Conservation (phyloP, 768 basidiomycete species). For the Pleurotus platypus region DNA sequence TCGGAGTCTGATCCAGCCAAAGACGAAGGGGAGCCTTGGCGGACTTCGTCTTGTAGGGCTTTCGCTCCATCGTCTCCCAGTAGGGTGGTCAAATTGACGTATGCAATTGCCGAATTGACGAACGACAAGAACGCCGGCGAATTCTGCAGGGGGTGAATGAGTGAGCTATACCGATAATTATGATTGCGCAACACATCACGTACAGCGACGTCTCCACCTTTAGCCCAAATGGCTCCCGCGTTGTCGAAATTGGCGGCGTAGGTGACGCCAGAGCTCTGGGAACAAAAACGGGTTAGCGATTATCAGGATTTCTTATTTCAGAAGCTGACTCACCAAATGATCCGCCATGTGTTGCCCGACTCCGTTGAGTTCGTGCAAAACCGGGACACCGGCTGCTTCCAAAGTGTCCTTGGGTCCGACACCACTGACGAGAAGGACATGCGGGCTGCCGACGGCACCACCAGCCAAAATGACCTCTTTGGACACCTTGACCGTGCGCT, state of each 20-base stretch:
- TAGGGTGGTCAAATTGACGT: constrained; percentile 41
- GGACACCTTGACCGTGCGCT: constrained; percentile 46
- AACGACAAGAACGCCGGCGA: constrained; percentile 34
- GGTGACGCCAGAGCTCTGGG: constrained; percentile 7
- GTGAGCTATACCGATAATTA: neutral
- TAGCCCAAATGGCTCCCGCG: neutral
- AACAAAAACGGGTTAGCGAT: neutral
- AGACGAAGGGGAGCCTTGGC: constrained; percentile 28
- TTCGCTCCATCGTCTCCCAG: constrained; percentile 28
- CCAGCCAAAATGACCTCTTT: constrained; percentile 56
- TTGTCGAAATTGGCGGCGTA: constrained; percentile 3
- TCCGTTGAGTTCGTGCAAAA: constrained; percentile 42
- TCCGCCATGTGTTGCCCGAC: constrained; percentile 4
- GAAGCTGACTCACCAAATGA: constrained; percentile 2
- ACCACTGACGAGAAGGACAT: constrained; percentile 49
- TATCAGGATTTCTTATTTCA: neutral
- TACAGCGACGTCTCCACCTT: constrained; percentile 5
- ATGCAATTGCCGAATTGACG: constrained; percentile 51
- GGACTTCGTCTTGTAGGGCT: constrained; percentile 28
- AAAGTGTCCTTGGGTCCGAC: constrained; percentile 50
- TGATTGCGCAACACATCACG: neutral
- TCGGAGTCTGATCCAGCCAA: constrained; percentile 32
- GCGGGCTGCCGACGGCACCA: constrained; percentile 47
- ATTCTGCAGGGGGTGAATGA: constrained; percentile 3
- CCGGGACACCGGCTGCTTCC: constrained; percentile 33